phyloP scores from a whole-genome alignment of 169 alveolate species.

The Plasmodium gonderi region DNA sequence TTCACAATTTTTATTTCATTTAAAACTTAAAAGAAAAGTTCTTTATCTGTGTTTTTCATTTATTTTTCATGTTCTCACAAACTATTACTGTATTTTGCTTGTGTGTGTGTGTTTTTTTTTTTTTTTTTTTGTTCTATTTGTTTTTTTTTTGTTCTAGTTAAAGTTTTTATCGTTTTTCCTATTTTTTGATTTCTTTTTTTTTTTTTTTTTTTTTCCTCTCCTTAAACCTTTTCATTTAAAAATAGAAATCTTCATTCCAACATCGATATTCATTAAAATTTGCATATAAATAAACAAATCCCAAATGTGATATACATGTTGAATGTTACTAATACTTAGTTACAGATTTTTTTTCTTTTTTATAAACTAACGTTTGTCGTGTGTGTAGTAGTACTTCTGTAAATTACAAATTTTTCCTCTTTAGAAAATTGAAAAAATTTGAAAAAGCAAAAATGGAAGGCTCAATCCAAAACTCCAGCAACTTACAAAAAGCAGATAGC shows the following conservation, averaged over 20 bases:
- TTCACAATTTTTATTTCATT: conserved; percentile 26
- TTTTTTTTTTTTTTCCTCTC: conserved; percentile 1
- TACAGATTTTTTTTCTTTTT: background rate
- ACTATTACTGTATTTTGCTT: conserved; percentile 29
- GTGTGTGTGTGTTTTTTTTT: conserved; percentile 19
- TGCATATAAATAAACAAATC: background rate
- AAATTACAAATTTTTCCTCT: background rate
- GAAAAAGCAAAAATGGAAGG: conserved; percentile 75
- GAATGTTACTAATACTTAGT: background rate
- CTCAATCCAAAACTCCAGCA: conserved; percentile 63
- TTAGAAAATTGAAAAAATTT: conserved; percentile 74
- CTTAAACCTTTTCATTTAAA: background rate
- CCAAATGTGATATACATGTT: background rate
- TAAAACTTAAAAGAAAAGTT: conserved; percentile 19
- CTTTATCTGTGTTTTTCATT: conserved; percentile 9
- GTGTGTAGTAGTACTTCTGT: background rate
- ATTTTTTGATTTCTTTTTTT: background rate
- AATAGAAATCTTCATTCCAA: background rate
- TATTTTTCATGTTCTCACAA: conserved; percentile 4
- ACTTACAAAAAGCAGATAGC: conserved; percentile 73
- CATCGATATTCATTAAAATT: background rate
- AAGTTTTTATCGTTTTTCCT: conserved; percentile 1
- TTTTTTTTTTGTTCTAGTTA: background rate
- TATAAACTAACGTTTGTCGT: background rate
- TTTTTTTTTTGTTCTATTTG: background rate